Evolutionary conservation across 495 filamentous ascomycete genomes (phyloP).

Genomic region (Tuber indicum): DNA sequence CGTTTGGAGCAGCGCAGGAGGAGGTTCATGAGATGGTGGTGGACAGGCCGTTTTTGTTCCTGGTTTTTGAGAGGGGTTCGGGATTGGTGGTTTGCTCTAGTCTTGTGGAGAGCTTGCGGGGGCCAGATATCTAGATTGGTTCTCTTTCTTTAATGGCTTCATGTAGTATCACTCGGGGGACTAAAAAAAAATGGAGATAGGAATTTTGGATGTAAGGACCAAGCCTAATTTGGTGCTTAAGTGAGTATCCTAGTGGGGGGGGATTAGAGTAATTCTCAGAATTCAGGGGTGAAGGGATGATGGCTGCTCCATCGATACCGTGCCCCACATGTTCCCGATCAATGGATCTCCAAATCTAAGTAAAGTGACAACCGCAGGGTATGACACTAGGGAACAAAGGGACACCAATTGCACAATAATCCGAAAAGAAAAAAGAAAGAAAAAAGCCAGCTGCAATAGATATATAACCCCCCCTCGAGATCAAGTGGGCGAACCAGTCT

Average conservation of each 20-base stretch:
- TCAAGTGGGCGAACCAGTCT: neutral
- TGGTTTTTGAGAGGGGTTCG: conserved; percentile 5
- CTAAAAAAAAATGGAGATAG: neutral
- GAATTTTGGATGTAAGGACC: neutral
- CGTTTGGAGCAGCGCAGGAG: neutral
- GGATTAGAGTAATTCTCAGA: neutral
- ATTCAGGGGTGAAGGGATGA: neutral
- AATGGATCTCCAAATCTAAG: neutral
- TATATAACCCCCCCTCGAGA: neutral
- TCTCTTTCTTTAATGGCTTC: neutral
- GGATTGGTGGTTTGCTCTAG: conserved; percentile 4
- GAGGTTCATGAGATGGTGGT: neutral
- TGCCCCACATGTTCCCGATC: neutral
- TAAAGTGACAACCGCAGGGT: neutral
- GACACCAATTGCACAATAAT: neutral
- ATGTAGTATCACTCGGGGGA: neutral
- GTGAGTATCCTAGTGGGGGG: neutral
- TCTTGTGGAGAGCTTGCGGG: neutral
- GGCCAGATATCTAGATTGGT: neutral
- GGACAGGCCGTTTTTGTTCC: conserved; percentile 11
- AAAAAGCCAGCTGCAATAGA: neutral
- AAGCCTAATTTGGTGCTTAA: neutral
- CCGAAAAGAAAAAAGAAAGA: neutral
- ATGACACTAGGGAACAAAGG: neutral
- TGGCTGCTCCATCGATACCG: neutral